These are phyloP conservation scores for Metarhizium robertsii DNA, from an alignment of 2,329 filamentous ascomycete species.

Conservation along the genomic window DNA sequence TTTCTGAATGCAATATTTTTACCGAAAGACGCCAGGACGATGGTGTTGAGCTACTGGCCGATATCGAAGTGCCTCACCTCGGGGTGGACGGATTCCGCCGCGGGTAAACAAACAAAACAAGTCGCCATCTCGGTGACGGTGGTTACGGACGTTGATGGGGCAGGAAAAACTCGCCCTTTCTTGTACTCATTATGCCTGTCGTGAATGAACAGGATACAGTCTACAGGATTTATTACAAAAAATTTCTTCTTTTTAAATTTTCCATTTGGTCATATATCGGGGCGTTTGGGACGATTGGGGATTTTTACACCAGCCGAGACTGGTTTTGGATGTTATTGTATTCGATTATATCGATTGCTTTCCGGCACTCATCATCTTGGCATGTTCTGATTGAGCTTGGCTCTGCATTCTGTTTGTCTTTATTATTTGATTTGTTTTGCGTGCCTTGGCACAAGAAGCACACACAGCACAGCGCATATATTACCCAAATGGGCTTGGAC, in stretches of 20 bases:
- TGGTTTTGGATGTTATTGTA: background rate
- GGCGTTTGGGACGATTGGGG: background rate
- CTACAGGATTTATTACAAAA: background rate
- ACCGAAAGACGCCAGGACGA: constrained; percentile 67
- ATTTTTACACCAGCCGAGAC: background rate
- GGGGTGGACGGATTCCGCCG: constrained; percentile 31
- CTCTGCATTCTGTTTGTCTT: background rate
- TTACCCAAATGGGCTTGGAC: background rate
- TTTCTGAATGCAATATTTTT: constrained; percentile 74
- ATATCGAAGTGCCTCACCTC: constrained; percentile 50
- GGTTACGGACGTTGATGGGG: background rate
- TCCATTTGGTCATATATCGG: background rate
- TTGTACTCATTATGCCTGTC: background rate
- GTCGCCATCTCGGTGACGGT: too few species aligned
- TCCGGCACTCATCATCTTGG: background rate
- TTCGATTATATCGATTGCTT: background rate
- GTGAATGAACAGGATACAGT: background rate
- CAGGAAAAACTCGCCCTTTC: background rate
- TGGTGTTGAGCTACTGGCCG: constrained; percentile 54
- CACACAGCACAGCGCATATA: background rate
- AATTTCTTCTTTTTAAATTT: background rate
- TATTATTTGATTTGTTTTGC: background rate
- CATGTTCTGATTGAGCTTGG: background rate
- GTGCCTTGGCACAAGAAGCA: background rate
- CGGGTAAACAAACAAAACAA: background rate